Evolutionary conservation across 305 asterid species (phyloP), one percentile per base, ranked within the genome.

Genomic region (Fraxinus dipetala): DNA sequence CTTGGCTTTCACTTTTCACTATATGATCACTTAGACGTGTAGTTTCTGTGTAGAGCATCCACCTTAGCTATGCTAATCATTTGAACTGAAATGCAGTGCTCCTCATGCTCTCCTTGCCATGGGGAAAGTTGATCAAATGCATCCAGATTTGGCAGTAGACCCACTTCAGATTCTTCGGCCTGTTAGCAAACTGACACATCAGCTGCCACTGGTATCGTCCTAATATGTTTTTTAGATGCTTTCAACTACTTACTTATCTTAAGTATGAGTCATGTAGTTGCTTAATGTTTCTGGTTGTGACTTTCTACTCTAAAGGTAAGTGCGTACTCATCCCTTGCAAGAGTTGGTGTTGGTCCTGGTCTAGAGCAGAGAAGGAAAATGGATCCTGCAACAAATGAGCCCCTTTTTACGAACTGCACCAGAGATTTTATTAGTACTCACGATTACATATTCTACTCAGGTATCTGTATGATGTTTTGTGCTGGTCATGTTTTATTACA

Each of bases 401-500:
- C 99, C 81, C 75, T 90, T 63, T 96, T 96, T 81, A 94, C 99
- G 24, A 92, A 96, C 85, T 96, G 97, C 91, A 92, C 97, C 5
- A 87, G 98, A 87, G 99, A 93, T 92, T 92, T 92, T 87, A 90
- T 92, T 73, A 93, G 97, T 54, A 94, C 99, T 83, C 93, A 91
- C 79, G 99, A 96, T 89, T 96, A 96, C 87, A 96, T 96, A 90
- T 96, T 96, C 85, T 96, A 96, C 86, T 91, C 99, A 86, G 98
- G 98, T 94, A 93, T 80, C 61, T 63, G 16, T 38, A 26, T 45
- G 43, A 30, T n/a, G 18, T 73, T 18, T 24, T 28, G 73, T 30
- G 30, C 72, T 75, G 56, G 51, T 74, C 81, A 54, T n/a, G 63
- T 30, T 54, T 61, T 38, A 51, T 65, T 77, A 16, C 24, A 51